A percentile compares a stretch with the other conserved stretches of the same genome.
Conservation (phyloP, 176 grass and related monocot species). For the Musa schizocarpa region DNA sequence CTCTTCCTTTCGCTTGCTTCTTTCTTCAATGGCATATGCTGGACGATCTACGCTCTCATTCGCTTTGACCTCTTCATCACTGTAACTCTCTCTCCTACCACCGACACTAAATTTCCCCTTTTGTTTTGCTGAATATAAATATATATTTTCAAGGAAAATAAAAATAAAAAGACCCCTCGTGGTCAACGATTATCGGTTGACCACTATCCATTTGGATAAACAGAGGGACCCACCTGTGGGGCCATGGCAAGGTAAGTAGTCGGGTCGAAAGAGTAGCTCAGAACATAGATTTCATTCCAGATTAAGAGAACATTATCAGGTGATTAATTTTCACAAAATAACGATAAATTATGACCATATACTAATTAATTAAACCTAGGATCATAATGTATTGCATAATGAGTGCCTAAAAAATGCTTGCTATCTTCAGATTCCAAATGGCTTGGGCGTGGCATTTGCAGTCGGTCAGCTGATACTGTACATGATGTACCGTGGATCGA, state of each 20-base stretch:
- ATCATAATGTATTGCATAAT: no score
- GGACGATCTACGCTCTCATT: slow-evolving; percentile 18
- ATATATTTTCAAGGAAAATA: not conserved
- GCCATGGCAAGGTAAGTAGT: no score
- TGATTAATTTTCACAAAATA: not conserved
- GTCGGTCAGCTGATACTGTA: slow-evolving; percentile 10
- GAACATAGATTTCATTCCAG: no score
- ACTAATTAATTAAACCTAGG: no score
- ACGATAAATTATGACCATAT: no score
- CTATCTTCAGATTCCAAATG: slow-evolving; percentile 10
- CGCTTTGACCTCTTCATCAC: slow-evolving; percentile 16
- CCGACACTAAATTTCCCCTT: not conserved
- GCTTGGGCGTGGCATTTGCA: not conserved
- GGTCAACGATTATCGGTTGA: no score
- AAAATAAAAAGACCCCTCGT: no score
- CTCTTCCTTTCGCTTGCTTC: slow-evolving; percentile 4
- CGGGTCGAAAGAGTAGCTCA: no score
- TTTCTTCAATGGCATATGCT: slow-evolving; percentile 9
- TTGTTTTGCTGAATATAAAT: no score
- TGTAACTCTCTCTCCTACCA: not conserved
- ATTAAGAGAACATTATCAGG: no score
- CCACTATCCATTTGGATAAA: no score
- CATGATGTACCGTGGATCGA: not conserved
- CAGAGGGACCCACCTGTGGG: no score
- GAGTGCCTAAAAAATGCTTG: not conserved